A percentile compares a stretch with the other conserved stretches of the same genome.
phyloP scores from a whole-genome alignment of 768 basidiomycete genomes.

The Amanita exitialis region DNA sequence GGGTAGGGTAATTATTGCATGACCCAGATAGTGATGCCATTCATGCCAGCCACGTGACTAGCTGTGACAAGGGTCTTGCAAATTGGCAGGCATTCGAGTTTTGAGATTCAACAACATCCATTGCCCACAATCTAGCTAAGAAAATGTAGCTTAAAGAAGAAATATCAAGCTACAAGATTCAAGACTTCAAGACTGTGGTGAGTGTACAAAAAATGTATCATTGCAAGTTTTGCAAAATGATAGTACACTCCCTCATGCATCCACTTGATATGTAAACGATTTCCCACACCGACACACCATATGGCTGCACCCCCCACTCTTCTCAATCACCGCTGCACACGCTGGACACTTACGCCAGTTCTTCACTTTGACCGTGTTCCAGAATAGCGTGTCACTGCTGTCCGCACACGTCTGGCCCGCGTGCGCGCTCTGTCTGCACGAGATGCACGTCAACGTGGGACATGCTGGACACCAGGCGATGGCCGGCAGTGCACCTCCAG shows the following conservation, averaged over 20 bases:
- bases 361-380: neutral
- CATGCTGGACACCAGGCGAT: constrained; percentile 21
- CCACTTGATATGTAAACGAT: neutral
- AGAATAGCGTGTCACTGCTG: neutral
- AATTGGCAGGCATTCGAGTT: no score
- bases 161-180: no score
- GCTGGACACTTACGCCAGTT: constrained; percentile 3
- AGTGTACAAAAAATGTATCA: no score
- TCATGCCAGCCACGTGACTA: no score
- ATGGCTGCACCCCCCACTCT: constrained; percentile 7
- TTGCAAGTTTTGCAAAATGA: no score
- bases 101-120: no score
- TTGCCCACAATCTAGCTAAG: no score
- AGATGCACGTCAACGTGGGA: neutral
- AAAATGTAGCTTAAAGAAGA: no score
- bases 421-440: neutral
- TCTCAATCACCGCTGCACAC: constrained; percentile 5
- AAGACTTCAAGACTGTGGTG: no score
- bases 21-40: no score
- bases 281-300: constrained; percentile 2
- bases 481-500: neutral
- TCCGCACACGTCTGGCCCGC: constrained; percentile 2
- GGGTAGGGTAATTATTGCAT: no score
- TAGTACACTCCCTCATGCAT: neutral
- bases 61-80: no score